phyloP scores from a whole-genome alignment of 2,329 filamentous ascomycete species.

The Annulohypoxylon truncatum region DNA sequence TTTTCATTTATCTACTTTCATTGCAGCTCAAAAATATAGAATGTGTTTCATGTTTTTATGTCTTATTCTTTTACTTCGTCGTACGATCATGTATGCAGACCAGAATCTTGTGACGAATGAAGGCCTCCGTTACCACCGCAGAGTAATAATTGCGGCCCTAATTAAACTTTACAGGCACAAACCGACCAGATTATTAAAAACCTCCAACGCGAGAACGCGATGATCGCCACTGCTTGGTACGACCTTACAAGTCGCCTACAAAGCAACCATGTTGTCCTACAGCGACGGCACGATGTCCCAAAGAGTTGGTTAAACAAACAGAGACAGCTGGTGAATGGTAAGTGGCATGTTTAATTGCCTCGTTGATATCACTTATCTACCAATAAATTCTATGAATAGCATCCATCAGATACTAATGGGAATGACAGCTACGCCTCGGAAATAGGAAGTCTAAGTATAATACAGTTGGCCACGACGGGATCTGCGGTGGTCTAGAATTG shows the following conservation, averaged over 20 bases:
- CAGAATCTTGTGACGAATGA: slow-evolving; percentile 6
- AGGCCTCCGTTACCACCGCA: neutral
- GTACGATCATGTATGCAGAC: slow-evolving; percentile 11
- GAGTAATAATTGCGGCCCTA: slow-evolving; percentile 6
- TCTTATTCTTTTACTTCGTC: neutral
- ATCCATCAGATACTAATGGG: slow-evolving; percentile 22
- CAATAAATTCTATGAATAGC: neutral
- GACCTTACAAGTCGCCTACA: slow-evolving; percentile 82
- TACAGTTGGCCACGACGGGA: neutral
- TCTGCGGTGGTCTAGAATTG: slow-evolving; percentile 9
- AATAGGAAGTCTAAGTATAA: slow-evolving; percentile 47
- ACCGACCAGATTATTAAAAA: slow-evolving; percentile 71
- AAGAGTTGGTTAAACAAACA: slow-evolving; percentile 89
- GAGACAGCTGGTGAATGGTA: slow-evolving; percentile 75
- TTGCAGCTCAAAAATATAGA: slow-evolving; percentile 11
- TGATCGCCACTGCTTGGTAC: slow-evolving; percentile 89
- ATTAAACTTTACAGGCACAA: slow-evolving; percentile 56
- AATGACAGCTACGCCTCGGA: slow-evolving; percentile 49
- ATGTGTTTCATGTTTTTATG: slow-evolving; percentile 17
- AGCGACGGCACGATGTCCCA: slow-evolving; percentile 78
- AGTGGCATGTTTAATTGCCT: slow-evolving; percentile 34
- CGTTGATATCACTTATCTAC: neutral
- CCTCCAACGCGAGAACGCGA: slow-evolving; percentile 79
- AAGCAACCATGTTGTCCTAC: slow-evolving; percentile 83
- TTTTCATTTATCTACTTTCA: neutral